phyloP scores from a whole-genome alignment of 2,329 filamentous ascomycete genomes.

The Mariannaea sp. region DNA sequence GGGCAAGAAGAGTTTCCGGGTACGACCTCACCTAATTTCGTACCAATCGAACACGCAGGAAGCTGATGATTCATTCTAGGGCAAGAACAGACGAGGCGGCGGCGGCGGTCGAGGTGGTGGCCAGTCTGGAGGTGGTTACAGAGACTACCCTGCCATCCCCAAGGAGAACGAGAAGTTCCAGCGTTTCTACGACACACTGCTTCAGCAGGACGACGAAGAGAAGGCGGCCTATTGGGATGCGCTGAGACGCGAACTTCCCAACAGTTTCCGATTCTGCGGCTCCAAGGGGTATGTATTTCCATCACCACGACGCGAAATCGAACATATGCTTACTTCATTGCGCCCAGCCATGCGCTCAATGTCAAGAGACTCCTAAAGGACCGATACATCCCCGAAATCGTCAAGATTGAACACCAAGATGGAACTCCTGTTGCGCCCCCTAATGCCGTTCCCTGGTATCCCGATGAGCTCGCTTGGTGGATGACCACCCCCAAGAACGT shows the following conservation, averaged over 20 bases:
- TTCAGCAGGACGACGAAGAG: constrained; percentile 78
- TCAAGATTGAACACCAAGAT: constrained; percentile 80
- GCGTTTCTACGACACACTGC: constrained; percentile 80
- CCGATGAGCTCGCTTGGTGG: constrained; percentile 91
- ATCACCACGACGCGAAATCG: too few relatives aligned
- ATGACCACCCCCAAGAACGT: constrained; percentile 99
- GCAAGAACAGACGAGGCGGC: constrained; percentile 45
- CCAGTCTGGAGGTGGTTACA: constrained; percentile 36
- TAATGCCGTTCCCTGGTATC: constrained; percentile 85
- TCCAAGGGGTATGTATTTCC: constrained; percentile 85
- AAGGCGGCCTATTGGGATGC: constrained; percentile 81
- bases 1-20: constrained; percentile 46
- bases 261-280: constrained; percentile 96
- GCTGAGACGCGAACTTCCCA: constrained; percentile 83
- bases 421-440: constrained; percentile 82
- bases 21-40: constrained; percentile 25
- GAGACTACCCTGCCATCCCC: constrained; percentile 53
- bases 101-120: constrained; percentile 43
- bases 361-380: constrained; percentile 88
- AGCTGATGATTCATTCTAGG: constrained; percentile 36
- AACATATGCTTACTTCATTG: constrained; percentile 25
- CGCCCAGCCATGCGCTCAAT: constrained; percentile 79
- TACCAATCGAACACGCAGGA: constrained; percentile 15
- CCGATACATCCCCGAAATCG: constrained; percentile 89
- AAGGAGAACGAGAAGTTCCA: constrained; percentile 87